Percentiles rank a stretch among this genome's conserved stretches.
Evolutionary conservation across 2,329 filamentous ascomycete genomes (phyloP).

Genomic region (Colletotrichum lentis): DNA sequence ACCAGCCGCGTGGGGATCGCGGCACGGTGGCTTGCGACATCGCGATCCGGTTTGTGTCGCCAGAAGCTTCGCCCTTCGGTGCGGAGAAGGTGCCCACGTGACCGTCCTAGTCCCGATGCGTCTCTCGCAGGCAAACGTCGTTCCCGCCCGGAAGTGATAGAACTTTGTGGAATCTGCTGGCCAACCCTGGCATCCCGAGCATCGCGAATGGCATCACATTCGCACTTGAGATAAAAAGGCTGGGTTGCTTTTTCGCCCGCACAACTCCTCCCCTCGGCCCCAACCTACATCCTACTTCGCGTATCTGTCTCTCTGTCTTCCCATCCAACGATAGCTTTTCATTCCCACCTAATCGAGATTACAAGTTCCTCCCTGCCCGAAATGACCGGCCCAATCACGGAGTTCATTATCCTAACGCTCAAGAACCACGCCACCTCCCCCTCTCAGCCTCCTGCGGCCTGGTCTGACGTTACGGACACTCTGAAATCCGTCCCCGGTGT

Average conservation of each 20-base stretch:
- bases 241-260: background rate
- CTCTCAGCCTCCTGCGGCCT: constrained; percentile 27
- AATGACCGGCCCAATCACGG: constrained; percentile 33
- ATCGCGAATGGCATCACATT: constrained; percentile 20
- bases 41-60: constrained; percentile 1
- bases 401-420: constrained; percentile 36
- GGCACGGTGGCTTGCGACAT: constrained; percentile 15
- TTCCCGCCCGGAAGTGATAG: constrained; percentile 4
- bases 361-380: background rate
- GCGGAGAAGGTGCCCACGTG: constrained; percentile 35
- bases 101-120: constrained; percentile 8
- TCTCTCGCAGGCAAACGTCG: background rate
- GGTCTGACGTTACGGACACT: constrained; percentile 23
- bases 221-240: constrained; percentile 1
- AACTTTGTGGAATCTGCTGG: constrained; percentile 27
- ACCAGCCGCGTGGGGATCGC: background rate
- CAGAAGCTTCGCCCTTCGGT: constrained; percentile 31
- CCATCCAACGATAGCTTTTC: background rate
- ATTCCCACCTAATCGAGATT: background rate
- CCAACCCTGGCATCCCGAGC: no score
- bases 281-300: background rate
- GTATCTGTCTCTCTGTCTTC: background rate
- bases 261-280: background rate
- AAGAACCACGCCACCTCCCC: constrained; percentile 22
- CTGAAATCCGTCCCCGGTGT: constrained; percentile 45